phyloP scores from a whole-genome alignment of 2,329 filamentous ascomycete genomes.

The Podosphaera xanthii region DNA sequence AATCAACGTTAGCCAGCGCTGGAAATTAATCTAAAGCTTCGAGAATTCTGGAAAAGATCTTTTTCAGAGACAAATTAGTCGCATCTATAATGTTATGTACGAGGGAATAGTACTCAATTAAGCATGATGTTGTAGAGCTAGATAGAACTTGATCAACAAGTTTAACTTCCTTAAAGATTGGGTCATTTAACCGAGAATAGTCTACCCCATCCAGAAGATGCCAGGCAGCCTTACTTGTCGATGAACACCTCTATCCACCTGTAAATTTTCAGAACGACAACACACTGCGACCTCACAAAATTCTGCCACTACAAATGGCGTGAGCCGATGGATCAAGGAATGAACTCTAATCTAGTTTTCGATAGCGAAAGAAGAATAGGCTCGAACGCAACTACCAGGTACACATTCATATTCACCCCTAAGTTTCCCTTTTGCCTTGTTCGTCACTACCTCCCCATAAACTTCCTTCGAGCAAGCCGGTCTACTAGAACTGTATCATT shows the following conservation, averaged over 20 bases:
- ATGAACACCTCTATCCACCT: background rate
- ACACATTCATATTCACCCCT: slow-evolving; percentile 4
- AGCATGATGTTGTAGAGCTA: too few relatives aligned
- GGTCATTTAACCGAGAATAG: background rate
- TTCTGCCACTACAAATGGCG: slow-evolving; percentile 9
- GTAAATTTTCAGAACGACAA: background rate
- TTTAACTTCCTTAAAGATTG: background rate
- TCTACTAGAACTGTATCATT: slow-evolving; percentile 1
- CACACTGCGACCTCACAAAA: background rate
- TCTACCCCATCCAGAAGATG: background rate
- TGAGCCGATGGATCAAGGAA: slow-evolving; percentile 11
- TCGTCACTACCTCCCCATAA: slow-evolving; percentile 2
- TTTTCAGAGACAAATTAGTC: too few relatives aligned
- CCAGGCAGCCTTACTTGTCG: background rate
- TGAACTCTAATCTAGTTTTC: slow-evolving; percentile 8
- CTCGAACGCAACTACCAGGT: slow-evolving; percentile 7
- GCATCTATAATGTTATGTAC: too few relatives aligned
- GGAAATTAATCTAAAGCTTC: too few relatives aligned
- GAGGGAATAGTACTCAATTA: too few relatives aligned
- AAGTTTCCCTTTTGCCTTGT: slow-evolving; percentile 3
- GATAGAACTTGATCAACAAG: too few relatives aligned
- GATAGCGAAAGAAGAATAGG: slow-evolving; percentile 7
- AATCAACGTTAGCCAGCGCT: too few relatives aligned
- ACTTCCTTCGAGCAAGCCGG: slow-evolving; percentile 2
- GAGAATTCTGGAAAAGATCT: too few relatives aligned